Percentiles rank a stretch among this genome's conserved stretches.
These are phyloP conservation scores for Chlamydomonas asymmetrica DNA, from an alignment of 139 green algal genomes.

Conservation along the genomic window DNA sequence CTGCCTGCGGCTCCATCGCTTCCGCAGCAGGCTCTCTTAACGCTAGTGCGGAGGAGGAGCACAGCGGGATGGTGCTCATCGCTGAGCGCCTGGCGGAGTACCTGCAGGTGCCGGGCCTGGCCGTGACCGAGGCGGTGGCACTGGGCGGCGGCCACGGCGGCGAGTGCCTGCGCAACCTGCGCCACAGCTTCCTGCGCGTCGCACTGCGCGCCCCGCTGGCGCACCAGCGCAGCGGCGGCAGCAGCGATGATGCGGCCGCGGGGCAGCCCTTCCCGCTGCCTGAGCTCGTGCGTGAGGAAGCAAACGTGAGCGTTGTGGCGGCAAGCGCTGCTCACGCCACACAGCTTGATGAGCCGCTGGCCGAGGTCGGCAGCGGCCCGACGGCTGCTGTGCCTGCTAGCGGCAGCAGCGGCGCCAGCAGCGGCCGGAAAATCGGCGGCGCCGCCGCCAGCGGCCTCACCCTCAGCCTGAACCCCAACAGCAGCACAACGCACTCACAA, in stretches of 20 bases:
- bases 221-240: background rate
- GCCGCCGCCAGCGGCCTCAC: background rate
- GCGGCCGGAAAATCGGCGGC: background rate
- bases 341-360: background rate
- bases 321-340: background rate
- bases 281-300: background rate
- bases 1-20: background rate
- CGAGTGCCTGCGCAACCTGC: constrained; percentile 66
- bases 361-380: background rate
- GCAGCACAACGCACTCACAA: too few relatives aligned
- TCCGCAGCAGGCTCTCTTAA: background rate
- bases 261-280: background rate
- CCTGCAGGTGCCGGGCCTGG: constrained; percentile 16
- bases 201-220: constrained; percentile 3
- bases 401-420: background rate
- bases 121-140: constrained; percentile 9
- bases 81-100: constrained; percentile 11
- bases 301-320: background rate
- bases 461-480: too few relatives aligned
- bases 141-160: constrained; percentile 16
- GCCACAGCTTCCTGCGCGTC: constrained; percentile 65
- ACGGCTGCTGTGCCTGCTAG: background rate
- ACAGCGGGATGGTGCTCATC: background rate
- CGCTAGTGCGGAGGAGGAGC: background rate
- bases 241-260: background rate